Base-by-base conservation (phyloP, 352 stramenopile species). In the Pythium rishiriense region DNA sequence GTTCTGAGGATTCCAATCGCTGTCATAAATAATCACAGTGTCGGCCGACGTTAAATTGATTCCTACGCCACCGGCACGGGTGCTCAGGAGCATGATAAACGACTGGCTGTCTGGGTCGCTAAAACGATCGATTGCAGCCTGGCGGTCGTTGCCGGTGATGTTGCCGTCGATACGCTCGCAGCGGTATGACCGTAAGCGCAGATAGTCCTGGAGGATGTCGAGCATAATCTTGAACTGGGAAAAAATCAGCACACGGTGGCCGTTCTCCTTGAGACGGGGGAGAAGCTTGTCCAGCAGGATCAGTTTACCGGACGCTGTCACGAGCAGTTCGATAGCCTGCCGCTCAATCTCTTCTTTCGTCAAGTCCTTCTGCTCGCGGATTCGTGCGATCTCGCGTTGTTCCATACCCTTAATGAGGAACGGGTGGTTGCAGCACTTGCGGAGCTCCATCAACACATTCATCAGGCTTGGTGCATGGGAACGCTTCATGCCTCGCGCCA, bases 151-250 rank as follows among this genome's bases (percentile, higher is more conserved):
- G 37, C 97, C 97, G 22, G 94, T 99, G 59, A 99, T 98, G 45
- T 94, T 97, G 46, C 98, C 98, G 74, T 99, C 98, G 62, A 99
- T 99, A 14, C 98, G 88, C 66, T 99, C 97, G 79, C 88, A 98
- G 45, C 91, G 88, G 69, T 98, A 98, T 31, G 80, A 66, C 22
- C 96, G 88, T 31, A 93, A 66, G 11, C 82, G 69, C 21, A 99
- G 70, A 74, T 99, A 99, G 62, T 99, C 98, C 72, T 99, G 96
- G 22, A 99, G 69, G 42, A 99, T 98, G 73, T 99, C 96, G 50
- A 99, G 82, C 97, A 99, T 99, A 46, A 98, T 98, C 74, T 98
- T 98, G 75, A 98, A 97, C 78, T 99, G 98, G 7, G 92, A 99
- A 73, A 99, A 99, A 21, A 99, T 93, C 11, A 99, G 74, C 26